A percentile compares a stretch with the other conserved stretches of the same genome.
These are phyloP conservation scores for Citeromyces siamensis DNA, from an alignment of 1,139 yeast species.

Conservation along the genomic window DNA sequence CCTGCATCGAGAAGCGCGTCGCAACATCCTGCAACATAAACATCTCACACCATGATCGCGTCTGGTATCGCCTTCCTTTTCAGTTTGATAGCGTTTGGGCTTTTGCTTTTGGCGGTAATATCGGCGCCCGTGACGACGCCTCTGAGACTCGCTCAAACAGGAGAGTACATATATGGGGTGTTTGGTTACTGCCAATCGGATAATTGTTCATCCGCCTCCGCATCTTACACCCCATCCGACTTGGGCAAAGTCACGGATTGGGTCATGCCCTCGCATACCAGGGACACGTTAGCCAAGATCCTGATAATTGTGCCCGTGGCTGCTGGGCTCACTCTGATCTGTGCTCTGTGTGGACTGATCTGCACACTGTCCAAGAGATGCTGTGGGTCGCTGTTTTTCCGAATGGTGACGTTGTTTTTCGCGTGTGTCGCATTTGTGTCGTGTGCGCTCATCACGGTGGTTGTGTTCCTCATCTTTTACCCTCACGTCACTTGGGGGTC, in stretches of 20 bases:
- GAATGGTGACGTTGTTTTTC: constrained; percentile 21
- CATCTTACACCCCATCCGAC: constrained; percentile 9
- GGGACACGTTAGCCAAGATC: constrained; percentile 13
- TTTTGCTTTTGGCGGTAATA: constrained; percentile 33
- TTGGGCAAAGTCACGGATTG: constrained; percentile 8
- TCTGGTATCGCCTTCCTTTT: constrained; percentile 14
- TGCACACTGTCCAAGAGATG: constrained; percentile 10
- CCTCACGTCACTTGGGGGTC: constrained; percentile 48
- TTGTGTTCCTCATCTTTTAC: constrained; percentile 41
- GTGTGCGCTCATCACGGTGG: constrained; percentile 39
- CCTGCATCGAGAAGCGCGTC: constrained; percentile 1
- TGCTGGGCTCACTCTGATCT: constrained; percentile 16
- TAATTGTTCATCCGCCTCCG: constrained; percentile 9
- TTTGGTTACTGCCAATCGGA: constrained; percentile 32
- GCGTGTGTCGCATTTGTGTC: constrained; percentile 34
- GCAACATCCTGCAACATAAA: neutral
- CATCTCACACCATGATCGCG: constrained; percentile 1
- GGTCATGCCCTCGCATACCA: constrained; percentile 10
- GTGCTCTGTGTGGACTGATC: constrained; percentile 12
- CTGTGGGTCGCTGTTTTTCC: constrained; percentile 16
- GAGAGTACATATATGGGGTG: constrained; percentile 15
- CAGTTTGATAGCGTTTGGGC: constrained; percentile 24
- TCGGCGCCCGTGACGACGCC: constrained; percentile 30
- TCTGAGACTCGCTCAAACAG: constrained; percentile 25
- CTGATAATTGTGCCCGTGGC: constrained; percentile 17